Evolutionary conservation across 2,329 filamentous ascomycete genomes (phyloP), one percentile per base, ranked within the genome.

Genomic region (Cladosporium sp.): DNA sequence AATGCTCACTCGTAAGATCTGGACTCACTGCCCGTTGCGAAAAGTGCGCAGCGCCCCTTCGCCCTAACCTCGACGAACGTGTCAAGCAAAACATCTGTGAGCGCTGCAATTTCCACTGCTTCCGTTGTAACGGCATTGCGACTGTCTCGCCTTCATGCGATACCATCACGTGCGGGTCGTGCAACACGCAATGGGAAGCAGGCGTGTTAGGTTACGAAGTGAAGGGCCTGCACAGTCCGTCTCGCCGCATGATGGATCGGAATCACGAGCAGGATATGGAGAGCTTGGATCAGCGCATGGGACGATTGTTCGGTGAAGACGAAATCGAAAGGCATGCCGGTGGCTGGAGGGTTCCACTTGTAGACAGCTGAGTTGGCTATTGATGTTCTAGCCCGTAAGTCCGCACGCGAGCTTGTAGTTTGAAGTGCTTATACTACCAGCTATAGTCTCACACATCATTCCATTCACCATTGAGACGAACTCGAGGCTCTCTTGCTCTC

Each of bases 71-170:
- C 14, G 57, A 58, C 12, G 37, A 58, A 17, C 3, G 17, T 19
- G 6, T 5, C 20, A 14, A 12, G 22, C 37, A 45, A 5, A 59
- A 60, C 3, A 58, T 74, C 5, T 79, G 77, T 59, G 76, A 77
- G 61, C 68, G 69, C 17, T 78, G 76, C 62, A 65, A 64, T 4
- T 78, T 78, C 58, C 60, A 68, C 0, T 79, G 77, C 62, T 73
- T 78, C 51, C 67, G 76, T 0, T 79, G 77, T 51, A 71, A 70
- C 1, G 45, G 51, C 39, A 3, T 51, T 15, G 69, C 64, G 6
- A 36, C 47, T 1, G 49, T 75, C 3, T 60, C 60, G 0, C 50
- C 64, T 1, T 57, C 60, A 6, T 51, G 63, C 0, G 63, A 62
- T 0, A 61, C 5, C 1, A 56, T 77, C 0, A 51, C 50, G 15